Base-by-base conservation (phyloP, 345 rosid genomes). In the Boechera divaricarpa region DNA sequence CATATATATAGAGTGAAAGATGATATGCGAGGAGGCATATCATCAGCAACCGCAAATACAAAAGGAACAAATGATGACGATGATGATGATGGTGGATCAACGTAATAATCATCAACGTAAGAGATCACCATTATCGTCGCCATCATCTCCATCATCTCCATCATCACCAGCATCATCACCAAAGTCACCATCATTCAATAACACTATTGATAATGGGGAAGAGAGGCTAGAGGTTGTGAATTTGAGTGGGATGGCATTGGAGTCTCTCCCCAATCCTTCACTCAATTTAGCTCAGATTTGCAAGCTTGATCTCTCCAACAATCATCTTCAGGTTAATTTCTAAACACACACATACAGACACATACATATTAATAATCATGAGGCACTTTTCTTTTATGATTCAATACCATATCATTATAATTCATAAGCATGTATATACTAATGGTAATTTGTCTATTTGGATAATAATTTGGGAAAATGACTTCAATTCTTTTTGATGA, bases 231-330 rank as follows among this genome's bases (percentile, higher is more conserved):
- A 90, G 54, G 80, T 82, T 24, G 77, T 90, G 42, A 91, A 94
- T 74, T 53, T 94, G 82, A 89, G 98, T 84, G 89, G 91, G 4
- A 74, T 86, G 88, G 84, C 83, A 12, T 79, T 93, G 71, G 84
- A 87, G 2, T 73, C 83, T 72, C 85, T 94, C 3, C 91, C 93
- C 0, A 84, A 62, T 67, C 90, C 91, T 76, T 76, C 93, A 33
- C 80, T 91, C 12, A 91, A 90, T 73, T 72, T 94, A 77, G 83
- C 81, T 15, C 66, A 73, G 28, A 87, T 94, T 62, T 87, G 85
- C 86, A 90, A 89, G 56, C 84, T 94, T 18, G 89, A 94, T 75
- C 90, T 94, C 75, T 91, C 96, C 76, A 87, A 88, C 44, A 94
- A 94, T 73, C 84, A 94, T 81, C 93, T 94, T 55, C 92, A 87